Conservation (phyloP, 306 rosid species). For the Citrullus colocynthis region DNA sequence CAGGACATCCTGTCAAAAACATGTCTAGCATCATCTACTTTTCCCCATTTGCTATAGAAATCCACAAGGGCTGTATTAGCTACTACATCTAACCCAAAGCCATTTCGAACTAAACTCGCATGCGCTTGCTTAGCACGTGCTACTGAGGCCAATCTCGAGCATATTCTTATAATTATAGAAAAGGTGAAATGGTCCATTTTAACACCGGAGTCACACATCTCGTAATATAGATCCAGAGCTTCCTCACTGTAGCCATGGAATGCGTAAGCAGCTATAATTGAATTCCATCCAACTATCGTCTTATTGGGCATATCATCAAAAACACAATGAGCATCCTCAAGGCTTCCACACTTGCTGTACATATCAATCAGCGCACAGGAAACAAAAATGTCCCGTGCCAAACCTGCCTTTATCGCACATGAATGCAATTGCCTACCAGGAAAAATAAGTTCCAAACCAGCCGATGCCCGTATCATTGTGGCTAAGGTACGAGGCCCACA, state of each 20-base stretch:
- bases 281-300: constrained; percentile 74
- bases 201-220: constrained; percentile 57
- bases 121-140: constrained; percentile 80
- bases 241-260: constrained; percentile 78
- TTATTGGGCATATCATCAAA: constrained; percentile 69
- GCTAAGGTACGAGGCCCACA: constrained; percentile 43
- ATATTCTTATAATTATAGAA: constrained; percentile 61
- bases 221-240: constrained; percentile 48
- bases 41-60: constrained; percentile 93
- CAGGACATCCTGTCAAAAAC: constrained; percentile 58
- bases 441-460: constrained; percentile 44
- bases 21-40: constrained; percentile 60
- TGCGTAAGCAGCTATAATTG: constrained; percentile 76
- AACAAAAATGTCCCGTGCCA: constrained; percentile 35
- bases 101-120: constrained; percentile 71
- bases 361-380: constrained; percentile 72
- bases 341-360: constrained; percentile 76
- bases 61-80: constrained; percentile 74
- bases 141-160: constrained; percentile 69
- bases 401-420: constrained; percentile 63
- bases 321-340: constrained; percentile 65
- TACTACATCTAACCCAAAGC: constrained; percentile 59
- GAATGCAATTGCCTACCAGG: constrained; percentile 66
- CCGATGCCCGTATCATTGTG: constrained; percentile 53
- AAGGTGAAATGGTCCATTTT: constrained; percentile 69